Percentiles rank a stretch among this genome's conserved stretches.
Conservation (phyloP, 2,329 filamentous ascomycete genomes). For the Rhytidhysteron rufulum region DNA sequence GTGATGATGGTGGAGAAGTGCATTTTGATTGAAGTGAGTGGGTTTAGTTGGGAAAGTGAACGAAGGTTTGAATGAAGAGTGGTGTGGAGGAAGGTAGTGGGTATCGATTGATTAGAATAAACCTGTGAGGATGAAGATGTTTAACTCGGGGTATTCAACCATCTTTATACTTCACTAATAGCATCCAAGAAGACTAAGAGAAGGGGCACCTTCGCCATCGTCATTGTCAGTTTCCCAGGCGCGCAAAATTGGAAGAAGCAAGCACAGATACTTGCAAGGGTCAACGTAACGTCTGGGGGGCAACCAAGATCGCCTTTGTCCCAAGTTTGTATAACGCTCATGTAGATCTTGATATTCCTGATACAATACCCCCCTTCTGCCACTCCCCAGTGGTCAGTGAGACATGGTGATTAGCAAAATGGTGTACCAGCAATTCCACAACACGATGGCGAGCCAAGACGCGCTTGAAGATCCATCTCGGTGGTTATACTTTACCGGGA, state of each 20-base stretch:
- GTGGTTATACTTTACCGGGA: slow-evolving; percentile 17
- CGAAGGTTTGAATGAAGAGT: slow-evolving; percentile 6
- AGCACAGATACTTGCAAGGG: no score
- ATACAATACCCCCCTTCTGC: slow-evolving; percentile 15
- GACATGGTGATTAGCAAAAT: slow-evolving; percentile 20
- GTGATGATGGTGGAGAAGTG: slow-evolving; percentile 31
- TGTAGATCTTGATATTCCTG: slow-evolving; percentile 28
- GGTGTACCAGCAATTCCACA: slow-evolving; percentile 9
- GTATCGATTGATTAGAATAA: not conserved
- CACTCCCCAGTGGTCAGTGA: no score
- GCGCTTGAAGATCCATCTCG: slow-evolving; percentile 22
- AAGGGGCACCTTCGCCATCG: slow-evolving; percentile 15
- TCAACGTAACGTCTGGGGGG: slow-evolving; percentile 12
- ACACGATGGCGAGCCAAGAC: slow-evolving; percentile 7
- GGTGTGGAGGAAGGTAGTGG: not conserved
- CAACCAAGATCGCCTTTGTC: slow-evolving; percentile 12
- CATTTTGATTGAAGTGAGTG: slow-evolving; percentile 23
- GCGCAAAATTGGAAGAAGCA: no score
- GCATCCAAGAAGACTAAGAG: slow-evolving; percentile 3
- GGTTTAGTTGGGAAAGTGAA: slow-evolving; percentile 7
- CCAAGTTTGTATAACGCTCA: slow-evolving; percentile 11
- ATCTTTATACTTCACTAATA: slow-evolving; percentile 29
- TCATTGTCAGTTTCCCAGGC: slow-evolving; percentile 20
- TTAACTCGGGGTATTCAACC: slow-evolving; percentile 9
- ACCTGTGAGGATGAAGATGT: slow-evolving; percentile 1